Evolutionary conservation across 495 filamentous ascomycete genomes (phyloP).

Genomic region (Neurospora terricola): DNA sequence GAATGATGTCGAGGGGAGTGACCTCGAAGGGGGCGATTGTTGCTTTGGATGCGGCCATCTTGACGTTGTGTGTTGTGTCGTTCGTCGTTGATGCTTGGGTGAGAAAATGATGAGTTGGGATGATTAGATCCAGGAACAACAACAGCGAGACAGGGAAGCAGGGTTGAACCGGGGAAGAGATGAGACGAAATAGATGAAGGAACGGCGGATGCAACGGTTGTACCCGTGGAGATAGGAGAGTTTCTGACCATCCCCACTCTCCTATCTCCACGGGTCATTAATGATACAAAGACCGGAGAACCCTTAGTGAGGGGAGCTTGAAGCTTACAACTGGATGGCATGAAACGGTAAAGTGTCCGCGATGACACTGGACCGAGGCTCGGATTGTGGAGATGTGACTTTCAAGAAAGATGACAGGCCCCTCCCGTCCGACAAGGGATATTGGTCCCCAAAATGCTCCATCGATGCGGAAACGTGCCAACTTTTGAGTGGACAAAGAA

Average conservation of each 20-base stretch:
- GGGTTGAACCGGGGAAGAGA: background rate
- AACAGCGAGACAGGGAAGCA: background rate
- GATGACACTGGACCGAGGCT: background rate
- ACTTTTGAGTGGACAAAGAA: background rate
- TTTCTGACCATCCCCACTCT: too few relatives aligned
- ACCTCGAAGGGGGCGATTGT: slow-evolving; percentile 49
- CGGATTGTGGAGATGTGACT: background rate
- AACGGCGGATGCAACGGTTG: background rate
- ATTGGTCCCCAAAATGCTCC: background rate
- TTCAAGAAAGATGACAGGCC: background rate
- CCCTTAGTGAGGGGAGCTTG: background rate
- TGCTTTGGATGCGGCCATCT: slow-evolving; percentile 23
- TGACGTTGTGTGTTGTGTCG: background rate
- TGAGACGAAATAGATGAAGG: background rate
- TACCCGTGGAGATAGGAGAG: background rate
- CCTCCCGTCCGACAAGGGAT: background rate
- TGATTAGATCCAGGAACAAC: background rate
- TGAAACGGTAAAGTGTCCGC: background rate
- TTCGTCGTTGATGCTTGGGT: background rate
- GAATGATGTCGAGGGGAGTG: slow-evolving; percentile 59
- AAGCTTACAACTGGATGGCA: too few relatives aligned
- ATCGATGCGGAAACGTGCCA: background rate
- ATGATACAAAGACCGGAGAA: background rate
- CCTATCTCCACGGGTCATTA: background rate
- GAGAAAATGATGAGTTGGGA: background rate